Percentiles rank a stretch among this genome's conserved stretches.
phyloP scores from a whole-genome alignment of 352 stramenopile species.

The Saprolegnia parasitica region DNA sequence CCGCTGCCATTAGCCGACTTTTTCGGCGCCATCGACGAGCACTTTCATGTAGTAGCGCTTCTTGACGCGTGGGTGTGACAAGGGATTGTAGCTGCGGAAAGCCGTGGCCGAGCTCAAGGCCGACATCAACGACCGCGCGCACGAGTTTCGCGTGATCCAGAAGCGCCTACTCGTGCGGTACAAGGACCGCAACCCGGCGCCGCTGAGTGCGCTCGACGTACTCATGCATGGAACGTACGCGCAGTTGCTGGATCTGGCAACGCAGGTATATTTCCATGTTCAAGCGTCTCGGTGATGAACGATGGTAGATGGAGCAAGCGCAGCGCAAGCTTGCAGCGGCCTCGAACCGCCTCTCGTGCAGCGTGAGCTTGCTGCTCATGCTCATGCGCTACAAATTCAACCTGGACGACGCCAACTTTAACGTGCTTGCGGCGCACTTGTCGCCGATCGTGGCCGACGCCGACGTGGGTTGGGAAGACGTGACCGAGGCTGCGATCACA shows the following conservation, averaged over 20 bases:
- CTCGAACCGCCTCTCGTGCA: conserved; percentile 64
- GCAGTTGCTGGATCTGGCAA: conserved; percentile 66
- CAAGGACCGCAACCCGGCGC: conserved; percentile 80
- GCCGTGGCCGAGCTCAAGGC: conserved; percentile 56
- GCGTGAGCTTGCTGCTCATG: conserved; percentile 70
- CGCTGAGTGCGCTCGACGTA: conserved; percentile 76
- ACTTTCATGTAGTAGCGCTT: conserved; percentile 42
- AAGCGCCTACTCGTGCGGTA: conserved; percentile 87
- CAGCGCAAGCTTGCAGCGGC: conserved; percentile 48
- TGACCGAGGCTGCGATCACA: conserved; percentile 74
- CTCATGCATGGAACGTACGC: conserved; percentile 84
- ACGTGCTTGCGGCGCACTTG: conserved; percentile 58
- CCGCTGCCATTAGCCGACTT: conserved; percentile 80
- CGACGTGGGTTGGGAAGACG: conserved; percentile 84
- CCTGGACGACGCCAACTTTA: conserved; percentile 56
- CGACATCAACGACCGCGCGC: conserved; percentile 76
- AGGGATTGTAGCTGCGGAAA: conserved; percentile 39
- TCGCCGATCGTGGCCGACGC: conserved; percentile 51
- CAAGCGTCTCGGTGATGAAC: background rate
- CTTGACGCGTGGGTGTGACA: background rate
- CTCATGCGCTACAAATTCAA: conserved; percentile 80
- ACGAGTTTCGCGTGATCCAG: conserved; percentile 87
- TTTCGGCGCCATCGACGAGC: conserved; percentile 82
- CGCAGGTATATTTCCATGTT: conserved; percentile 29
- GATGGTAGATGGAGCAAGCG: conserved; percentile 45